A percentile compares a stretch with the other conserved stretches of the same genome.
These are phyloP conservation scores for Coriolopsis trogii DNA, from an alignment of 1,284 basidiomycete genomes.

Conservation along the genomic window DNA sequence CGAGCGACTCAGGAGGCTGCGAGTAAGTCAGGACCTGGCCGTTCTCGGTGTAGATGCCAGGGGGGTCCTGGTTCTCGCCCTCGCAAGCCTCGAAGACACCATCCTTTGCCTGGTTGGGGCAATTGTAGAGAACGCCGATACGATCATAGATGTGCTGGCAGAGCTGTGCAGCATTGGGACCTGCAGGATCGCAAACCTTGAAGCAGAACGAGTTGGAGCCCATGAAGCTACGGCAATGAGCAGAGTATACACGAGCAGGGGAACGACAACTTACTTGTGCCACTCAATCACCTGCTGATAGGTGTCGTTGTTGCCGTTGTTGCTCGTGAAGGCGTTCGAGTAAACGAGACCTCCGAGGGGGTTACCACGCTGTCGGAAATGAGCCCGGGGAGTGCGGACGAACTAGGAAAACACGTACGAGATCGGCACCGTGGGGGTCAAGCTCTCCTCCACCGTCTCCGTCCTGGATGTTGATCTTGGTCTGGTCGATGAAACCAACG, in stretches of 20 bases:
- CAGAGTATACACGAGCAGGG: background rate
- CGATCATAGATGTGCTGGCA: slow-evolving; percentile 54
- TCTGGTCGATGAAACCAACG: slow-evolving; percentile 65
- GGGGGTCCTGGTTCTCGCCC: slow-evolving; percentile 64
- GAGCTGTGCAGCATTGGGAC: slow-evolving; percentile 39
- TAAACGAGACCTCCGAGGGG: slow-evolving; percentile 56
- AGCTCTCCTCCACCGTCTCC: slow-evolving; percentile 73
- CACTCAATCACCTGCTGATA: slow-evolving; percentile 47
- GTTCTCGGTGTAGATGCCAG: slow-evolving; percentile 53
- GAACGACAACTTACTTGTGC: slow-evolving; percentile 40
- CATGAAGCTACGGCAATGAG: slow-evolving; percentile 43
- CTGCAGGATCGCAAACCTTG: slow-evolving; percentile 55
- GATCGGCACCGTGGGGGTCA: slow-evolving; percentile 53
- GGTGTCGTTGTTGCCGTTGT: slow-evolving; percentile 37
- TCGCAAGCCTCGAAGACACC: slow-evolving; percentile 48
- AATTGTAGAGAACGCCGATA: slow-evolving; percentile 54
- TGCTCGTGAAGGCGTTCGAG: slow-evolving; percentile 45
- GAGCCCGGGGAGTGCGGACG: background rate
- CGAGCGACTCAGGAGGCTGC: slow-evolving; percentile 63
- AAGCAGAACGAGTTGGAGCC: slow-evolving; percentile 50
- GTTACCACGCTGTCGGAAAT: slow-evolving; percentile 45
- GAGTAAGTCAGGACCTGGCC: slow-evolving; percentile 52
- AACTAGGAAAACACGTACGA: slow-evolving; percentile 26
- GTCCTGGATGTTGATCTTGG: slow-evolving; percentile 50
- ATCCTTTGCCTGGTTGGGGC: slow-evolving; percentile 43